Evolutionary conservation across 257 asterid species (phyloP), one percentile per base, ranked within the genome.

Genomic region (Fraxinus excelsior): DNA sequence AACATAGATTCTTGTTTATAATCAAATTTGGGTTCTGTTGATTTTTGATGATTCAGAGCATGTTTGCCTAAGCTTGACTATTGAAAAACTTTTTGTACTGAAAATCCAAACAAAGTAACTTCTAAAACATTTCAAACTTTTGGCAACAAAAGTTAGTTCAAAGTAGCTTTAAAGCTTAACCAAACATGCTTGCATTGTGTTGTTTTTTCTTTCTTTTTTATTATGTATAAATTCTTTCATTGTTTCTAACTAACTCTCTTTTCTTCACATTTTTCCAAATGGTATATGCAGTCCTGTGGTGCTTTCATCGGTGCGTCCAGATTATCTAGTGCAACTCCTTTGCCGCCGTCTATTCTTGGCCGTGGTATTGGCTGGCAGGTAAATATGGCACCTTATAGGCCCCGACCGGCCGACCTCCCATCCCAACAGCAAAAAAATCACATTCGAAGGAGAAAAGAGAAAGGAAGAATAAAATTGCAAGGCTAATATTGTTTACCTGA

Each of bases 311-410:
- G 85, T 12, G 80, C 73, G 7, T 87, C 91, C 1, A 80, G 91
- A 78, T 79, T 37, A 58, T 86, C 93, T 16, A 85, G 93, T 67
- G 86, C 93, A 29, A 86, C 91, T 25, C 89, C 89, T 1, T 38
- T 87, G 74, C 93, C 93, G 35, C 93, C 93, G 1, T 87, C 93
- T 6, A 87, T 89, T 73, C 86, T 87, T 46, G 81, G 91, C 79
- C 91, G 93, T 10, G 93, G 93, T 37, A 76, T 85, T 34, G 91
- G 93, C 82, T 89, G 93, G 93, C 89, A 83, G 90, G 90, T 84
- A 80, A 64, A 71, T 67, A 71, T 0, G 42, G 9, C 60, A 18
- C 53, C 37, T 37, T 26, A 37, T 72, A 64, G 23, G 3, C 26
- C 28, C 21, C 2, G 18, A 2, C 16, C 4, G 0, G 16, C 16